Evolutionary conservation across 225 moss, liverwort and hornwort species (phyloP), one percentile per base, ranked within the genome.

Genomic region (Ulota crispa): DNA sequence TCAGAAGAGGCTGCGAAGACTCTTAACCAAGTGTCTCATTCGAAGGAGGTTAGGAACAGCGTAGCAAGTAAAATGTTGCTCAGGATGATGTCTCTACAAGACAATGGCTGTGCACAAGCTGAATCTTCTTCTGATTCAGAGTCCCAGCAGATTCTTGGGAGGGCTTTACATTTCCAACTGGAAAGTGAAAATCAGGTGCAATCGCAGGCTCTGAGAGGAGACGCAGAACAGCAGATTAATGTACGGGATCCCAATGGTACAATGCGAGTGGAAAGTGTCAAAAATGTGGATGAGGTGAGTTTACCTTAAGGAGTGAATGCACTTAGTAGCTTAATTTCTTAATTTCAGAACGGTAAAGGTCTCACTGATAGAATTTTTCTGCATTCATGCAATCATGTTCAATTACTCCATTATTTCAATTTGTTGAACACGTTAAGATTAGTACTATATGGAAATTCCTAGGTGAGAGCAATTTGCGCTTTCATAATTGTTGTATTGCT

Each of bases 11-110:
- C 79, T 59, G 87, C 76, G 45, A 79, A 66, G 67, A 87, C 89
- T 65, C 80, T 91, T 30, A 68, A 80, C 43, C 64, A 81, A 78
- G 68, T 91, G 74, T 91, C 91, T 77, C 83, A 91, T 63, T 87
- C 87, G 52, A 87, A 89, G 83, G 91, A 87, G 81, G 83, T 87
- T 81, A 81, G 56, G 54, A 85, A 89, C 71, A 91, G 88, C 68
- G 64, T 79, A 43, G 89, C 89, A 78, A 86, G 81, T 45, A 86
- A 78, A 78, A 76, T 85, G 65, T 34, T 91, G 81, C 85, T 88
- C 19, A 82, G 91, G 76, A 83, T 91, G 85, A 78, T 89, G 83
- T 78, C 62, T 20, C 36, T 91, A 31, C 83, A 83, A 81, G 78
- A 81, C 69, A 78, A 87, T 24, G 57, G 50, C 47, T 81, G 78